Conservation (phyloP, 352 stramenopile species). For the Globisporangium polare region DNA sequence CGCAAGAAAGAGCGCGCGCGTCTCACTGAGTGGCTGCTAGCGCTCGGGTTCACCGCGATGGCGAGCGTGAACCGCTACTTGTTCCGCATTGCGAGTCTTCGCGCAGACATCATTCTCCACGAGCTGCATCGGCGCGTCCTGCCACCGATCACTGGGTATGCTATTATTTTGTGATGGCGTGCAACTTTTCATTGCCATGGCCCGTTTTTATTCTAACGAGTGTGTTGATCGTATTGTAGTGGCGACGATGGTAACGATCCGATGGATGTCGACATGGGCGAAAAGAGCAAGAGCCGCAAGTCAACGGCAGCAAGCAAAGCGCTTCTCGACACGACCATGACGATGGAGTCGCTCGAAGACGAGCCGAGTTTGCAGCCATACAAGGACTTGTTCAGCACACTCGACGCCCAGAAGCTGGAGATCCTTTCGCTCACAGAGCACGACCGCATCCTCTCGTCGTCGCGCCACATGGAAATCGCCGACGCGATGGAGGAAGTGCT, state of each 20-base stretch:
- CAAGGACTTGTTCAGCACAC: constrained; percentile 46
- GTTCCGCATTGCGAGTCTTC: constrained; percentile 51
- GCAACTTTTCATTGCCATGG: neutral
- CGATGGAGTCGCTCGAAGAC: constrained; percentile 16
- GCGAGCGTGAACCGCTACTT: constrained; percentile 28
- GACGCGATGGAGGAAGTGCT: constrained; percentile 75
- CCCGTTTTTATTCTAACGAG: neutral
- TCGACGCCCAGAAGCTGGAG: constrained; percentile 56
- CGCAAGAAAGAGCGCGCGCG: constrained; percentile 27
- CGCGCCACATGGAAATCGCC: constrained; percentile 58
- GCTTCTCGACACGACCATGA: constrained; percentile 7
- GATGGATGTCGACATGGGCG: constrained; percentile 9
- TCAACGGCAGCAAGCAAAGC: neutral
- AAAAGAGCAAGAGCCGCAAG: neutral
- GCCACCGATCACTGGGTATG: constrained; percentile 1
- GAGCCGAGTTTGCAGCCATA: constrained; percentile 32
- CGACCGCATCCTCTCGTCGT: constrained; percentile 55
- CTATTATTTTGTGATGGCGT: neutral
- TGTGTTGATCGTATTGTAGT: neutral
- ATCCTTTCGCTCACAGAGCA: constrained; percentile 60
- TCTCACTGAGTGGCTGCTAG: constrained; percentile 37
- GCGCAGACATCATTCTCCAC: constrained; percentile 51
- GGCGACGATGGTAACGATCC: neutral
- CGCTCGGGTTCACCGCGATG: constrained; percentile 50
- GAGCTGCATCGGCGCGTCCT: constrained; percentile 39